These are phyloP conservation scores for Jamesozyma lodderae DNA, from an alignment of 805 yeast species.

Conservation along the genomic window DNA sequence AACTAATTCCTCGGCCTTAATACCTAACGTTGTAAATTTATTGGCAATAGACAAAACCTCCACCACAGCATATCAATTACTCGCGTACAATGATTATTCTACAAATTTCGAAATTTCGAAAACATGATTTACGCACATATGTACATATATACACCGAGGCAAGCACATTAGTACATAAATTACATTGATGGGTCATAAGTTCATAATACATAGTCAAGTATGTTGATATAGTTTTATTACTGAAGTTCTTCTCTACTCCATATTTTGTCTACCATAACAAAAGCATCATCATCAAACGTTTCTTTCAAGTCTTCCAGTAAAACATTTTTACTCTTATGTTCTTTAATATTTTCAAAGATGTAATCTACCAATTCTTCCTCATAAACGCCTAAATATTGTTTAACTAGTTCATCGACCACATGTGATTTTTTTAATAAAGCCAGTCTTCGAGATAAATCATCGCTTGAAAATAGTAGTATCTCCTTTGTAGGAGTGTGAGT, in stretches of 20 bases:
- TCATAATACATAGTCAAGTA: background rate
- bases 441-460: constrained; percentile 13
- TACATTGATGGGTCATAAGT: background rate
- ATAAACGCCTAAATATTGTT: constrained; percentile 27
- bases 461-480: constrained; percentile 9
- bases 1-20: constrained; percentile 15
- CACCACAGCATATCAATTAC: constrained; percentile 17
- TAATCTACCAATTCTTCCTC: constrained; percentile 28
- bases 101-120: background rate
- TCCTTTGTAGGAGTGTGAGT: constrained; percentile 4
- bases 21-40: constrained; percentile 17
- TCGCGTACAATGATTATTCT: background rate
- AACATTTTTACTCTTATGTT: constrained; percentile 15
- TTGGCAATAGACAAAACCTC: constrained; percentile 16
- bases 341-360: constrained; percentile 24
- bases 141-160: background rate
- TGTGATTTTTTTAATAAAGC: constrained; percentile 12
- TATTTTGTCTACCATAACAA: constrained; percentile 20
- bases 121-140: background rate
- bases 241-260: constrained; percentile 17
- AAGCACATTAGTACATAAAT: background rate
- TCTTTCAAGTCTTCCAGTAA: constrained; percentile 23
- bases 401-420: constrained; percentile 24
- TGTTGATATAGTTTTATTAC: background rate
- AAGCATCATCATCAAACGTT: constrained; percentile 29